Percentiles rank a stretch among this genome's conserved stretches.
Evolutionary conservation across 495 filamentous ascomycete species (phyloP).

Genomic region (Penicillium desertorum): DNA sequence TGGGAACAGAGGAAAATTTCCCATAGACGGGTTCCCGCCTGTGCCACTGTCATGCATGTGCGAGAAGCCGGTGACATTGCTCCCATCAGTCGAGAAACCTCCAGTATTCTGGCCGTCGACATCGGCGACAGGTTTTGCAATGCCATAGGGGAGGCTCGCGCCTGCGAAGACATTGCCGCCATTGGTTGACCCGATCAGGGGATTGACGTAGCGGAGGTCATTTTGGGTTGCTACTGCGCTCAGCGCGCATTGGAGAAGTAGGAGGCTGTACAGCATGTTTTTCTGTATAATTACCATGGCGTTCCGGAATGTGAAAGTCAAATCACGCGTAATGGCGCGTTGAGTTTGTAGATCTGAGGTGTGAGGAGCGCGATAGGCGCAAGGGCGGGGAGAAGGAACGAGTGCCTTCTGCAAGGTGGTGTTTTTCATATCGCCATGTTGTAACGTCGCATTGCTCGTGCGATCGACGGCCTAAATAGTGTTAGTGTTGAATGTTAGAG

Average conservation of each 20-base stretch:
- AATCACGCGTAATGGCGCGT: conserved; percentile 1
- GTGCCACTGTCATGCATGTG: conserved; percentile 70
- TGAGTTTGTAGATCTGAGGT: not conserved
- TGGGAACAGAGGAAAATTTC: conserved; percentile 70
- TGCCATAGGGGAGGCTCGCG: conserved; percentile 70
- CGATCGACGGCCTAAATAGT: conserved; percentile 2
- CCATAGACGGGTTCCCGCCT: conserved; percentile 65
- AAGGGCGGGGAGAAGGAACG: not conserved
- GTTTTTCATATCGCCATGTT: not conserved
- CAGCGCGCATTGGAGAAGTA: conserved; percentile 7
- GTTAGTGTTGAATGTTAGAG: conserved; percentile 4
- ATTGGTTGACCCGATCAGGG: conserved; percentile 55
- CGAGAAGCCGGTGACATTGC: conserved; percentile 60
- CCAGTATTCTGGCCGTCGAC: conserved; percentile 66
- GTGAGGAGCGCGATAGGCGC: not conserved
- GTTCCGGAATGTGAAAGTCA: not conserved
- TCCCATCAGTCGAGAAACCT: conserved; percentile 67
- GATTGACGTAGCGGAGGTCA: conserved; percentile 43
- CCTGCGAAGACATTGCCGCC: conserved; percentile 71
- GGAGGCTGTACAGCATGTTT: not conserved
- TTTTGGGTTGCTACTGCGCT: conserved; percentile 17
- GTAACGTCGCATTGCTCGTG: conserved; percentile 14
- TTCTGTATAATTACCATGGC: conserved; percentile 3
- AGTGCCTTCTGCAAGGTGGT: conserved; percentile 4
- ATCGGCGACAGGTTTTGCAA: conserved; percentile 75